Conservation (phyloP, 768 basidiomycete species). For the Hygrocybe punicea region DNA sequence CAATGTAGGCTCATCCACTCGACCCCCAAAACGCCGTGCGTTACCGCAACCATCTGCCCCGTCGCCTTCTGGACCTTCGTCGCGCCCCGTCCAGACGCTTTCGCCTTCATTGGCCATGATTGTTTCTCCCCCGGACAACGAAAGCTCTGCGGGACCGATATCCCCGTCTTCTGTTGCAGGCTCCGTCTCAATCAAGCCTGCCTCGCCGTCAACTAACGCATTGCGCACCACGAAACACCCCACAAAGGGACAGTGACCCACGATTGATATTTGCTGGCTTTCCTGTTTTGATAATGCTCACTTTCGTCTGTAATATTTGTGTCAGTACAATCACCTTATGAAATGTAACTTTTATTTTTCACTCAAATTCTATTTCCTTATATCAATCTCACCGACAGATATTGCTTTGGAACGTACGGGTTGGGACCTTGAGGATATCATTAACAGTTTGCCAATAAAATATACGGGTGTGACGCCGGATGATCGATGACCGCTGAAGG, state of each 20-base stretch:
- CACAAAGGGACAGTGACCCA: neutral
- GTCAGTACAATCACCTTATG: neutral
- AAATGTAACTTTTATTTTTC: neutral
- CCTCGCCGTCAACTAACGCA: conserved; percentile 16
- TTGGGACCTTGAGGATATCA: no score
- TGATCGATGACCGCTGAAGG: no score
- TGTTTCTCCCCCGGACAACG: conserved; percentile 52
- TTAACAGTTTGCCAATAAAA: no score
- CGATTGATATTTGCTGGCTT: neutral
- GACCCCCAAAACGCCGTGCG: conserved; percentile 39
- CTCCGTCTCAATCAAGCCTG: neutral
- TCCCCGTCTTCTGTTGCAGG: neutral
- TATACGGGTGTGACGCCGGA: no score
- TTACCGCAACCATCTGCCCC: conserved; percentile 31
- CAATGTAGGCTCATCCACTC: conserved; percentile 22
- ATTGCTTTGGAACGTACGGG: no score
- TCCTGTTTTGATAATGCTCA: neutral
- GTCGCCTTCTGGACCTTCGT: conserved; percentile 26
- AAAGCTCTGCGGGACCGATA: conserved; percentile 32
- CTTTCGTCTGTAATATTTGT: neutral
- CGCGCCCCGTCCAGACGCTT: conserved; percentile 44
- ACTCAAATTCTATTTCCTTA: no score
- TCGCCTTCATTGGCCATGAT: conserved; percentile 65
- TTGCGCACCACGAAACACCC: neutral
- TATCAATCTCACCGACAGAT: no score